Percentiles rank a stretch among this genome's conserved stretches.
Conservation (phyloP, 768 basidiomycete species). For the Mrakia gelida region DNA sequence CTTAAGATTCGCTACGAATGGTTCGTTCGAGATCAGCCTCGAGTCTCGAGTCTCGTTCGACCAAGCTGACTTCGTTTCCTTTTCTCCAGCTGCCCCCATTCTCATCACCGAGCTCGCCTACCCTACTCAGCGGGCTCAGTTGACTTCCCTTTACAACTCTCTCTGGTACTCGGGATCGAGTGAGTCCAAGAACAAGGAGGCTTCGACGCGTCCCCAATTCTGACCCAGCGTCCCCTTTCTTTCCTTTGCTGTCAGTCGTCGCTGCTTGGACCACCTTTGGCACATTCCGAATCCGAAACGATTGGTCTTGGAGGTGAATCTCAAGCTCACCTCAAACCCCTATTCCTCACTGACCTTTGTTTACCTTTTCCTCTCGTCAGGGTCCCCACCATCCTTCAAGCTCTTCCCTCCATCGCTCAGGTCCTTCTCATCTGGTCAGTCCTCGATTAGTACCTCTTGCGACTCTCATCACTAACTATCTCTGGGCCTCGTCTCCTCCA, state of each 20-base stretch:
- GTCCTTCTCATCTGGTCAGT: slow-evolving; percentile 54
- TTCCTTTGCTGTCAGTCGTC: slow-evolving; percentile 49
- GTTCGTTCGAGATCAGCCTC: neutral
- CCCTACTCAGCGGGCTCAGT: slow-evolving; percentile 70
- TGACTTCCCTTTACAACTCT: slow-evolving; percentile 75
- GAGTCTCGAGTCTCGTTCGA: no score
- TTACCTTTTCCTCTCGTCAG: slow-evolving; percentile 66
- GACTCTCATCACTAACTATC: no score
- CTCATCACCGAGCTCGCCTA: slow-evolving; percentile 79
- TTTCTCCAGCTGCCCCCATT: slow-evolving; percentile 68
- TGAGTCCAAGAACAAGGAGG: no score
- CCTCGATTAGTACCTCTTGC: no score
- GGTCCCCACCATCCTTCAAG: slow-evolving; percentile 67
- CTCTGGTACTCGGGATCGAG: slow-evolving; percentile 75
- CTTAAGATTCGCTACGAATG: slow-evolving; percentile 42
- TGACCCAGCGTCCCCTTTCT: neutral
- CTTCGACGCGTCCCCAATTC: neutral
- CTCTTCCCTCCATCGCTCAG: slow-evolving; percentile 46
- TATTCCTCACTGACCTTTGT: slow-evolving; percentile 12
- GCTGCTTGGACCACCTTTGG: slow-evolving; percentile 83
- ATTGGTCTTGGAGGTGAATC: slow-evolving; percentile 37
- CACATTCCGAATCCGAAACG: slow-evolving; percentile 60
- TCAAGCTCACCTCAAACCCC: slow-evolving; percentile 32
- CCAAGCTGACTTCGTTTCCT: slow-evolving; percentile 35
- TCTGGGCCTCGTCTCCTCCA: no score